Conservation (phyloP, 1,284 basidiomycete species). For the Paramarasmius palmivorus region DNA sequence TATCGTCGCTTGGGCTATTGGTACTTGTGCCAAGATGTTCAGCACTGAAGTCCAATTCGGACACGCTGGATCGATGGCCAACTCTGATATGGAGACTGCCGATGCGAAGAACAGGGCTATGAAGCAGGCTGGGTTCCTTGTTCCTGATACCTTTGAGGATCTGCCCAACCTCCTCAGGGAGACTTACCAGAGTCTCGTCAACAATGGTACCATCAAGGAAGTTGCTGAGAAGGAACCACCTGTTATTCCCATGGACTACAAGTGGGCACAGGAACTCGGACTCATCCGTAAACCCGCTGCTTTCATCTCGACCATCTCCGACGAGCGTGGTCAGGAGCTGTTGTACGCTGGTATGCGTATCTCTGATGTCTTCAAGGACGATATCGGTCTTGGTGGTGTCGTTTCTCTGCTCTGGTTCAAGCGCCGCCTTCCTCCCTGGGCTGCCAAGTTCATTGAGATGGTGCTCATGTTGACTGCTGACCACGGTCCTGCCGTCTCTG, state of each 20-base stretch:
- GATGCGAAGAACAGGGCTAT: slow-evolving; percentile 97
- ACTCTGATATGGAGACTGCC: slow-evolving; percentile 96
- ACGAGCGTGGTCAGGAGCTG: slow-evolving; percentile 98
- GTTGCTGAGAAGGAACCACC: slow-evolving; percentile 88
- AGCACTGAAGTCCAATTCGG: slow-evolving; percentile 99
- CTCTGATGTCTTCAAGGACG: slow-evolving; percentile 97
- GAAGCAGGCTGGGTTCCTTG: slow-evolving; percentile 94
- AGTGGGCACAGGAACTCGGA: slow-evolving; percentile 98
- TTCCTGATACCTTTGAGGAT: slow-evolving; percentile 98
- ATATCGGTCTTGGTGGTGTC: slow-evolving; percentile 97
- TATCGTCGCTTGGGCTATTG: slow-evolving; percentile 99
- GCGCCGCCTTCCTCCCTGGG: slow-evolving; percentile 68
- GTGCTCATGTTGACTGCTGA: slow-evolving; percentile 98
- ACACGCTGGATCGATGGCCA: slow-evolving; percentile 97
- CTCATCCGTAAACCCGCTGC: slow-evolving; percentile 98
- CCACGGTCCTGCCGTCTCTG: slow-evolving; percentile 95
- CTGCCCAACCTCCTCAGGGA: slow-evolving; percentile 83
- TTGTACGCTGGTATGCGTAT: slow-evolving; percentile 99
- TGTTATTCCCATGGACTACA: slow-evolving; percentile 99
- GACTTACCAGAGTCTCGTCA: slow-evolving; percentile 86
- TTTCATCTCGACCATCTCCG: slow-evolving; percentile 99
- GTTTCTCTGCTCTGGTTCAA: slow-evolving; percentile 98
- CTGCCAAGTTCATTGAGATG: slow-evolving; percentile 99
- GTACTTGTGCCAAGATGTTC: slow-evolving; percentile 99
- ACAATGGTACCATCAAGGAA: slow-evolving; percentile 68